These are phyloP conservation scores for Blastocystis sp. DNA, from an alignment of 352 stramenopile genomes.

Conservation along the genomic window DNA sequence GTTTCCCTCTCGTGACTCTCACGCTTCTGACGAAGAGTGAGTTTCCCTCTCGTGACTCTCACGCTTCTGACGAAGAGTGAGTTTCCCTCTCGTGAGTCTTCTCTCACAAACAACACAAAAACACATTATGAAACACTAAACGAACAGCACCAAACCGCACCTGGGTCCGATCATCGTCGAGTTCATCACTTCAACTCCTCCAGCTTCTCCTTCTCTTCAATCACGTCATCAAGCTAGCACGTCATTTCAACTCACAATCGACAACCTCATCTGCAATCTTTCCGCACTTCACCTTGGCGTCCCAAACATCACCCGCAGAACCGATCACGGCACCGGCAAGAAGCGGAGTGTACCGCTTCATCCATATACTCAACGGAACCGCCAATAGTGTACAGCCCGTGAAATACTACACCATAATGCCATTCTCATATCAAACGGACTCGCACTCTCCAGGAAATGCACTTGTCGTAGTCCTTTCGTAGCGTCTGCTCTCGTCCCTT, in stretches of 20 bases:
- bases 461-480: conserved; percentile 69
- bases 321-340: conserved; percentile 34
- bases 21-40: not conserved
- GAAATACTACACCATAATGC: conserved; percentile 34
- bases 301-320: conserved; percentile 49
- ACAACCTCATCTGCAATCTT: conserved; percentile 58
- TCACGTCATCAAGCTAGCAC: conserved; percentile 56
- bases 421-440: not conserved
- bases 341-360: conserved; percentile 48
- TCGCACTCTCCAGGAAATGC: conserved; percentile 52
- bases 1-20: not conserved
- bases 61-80: not conserved
- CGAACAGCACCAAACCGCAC: too few relatives aligned
- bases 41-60: not conserved
- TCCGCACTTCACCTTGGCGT: conserved; percentile 57
- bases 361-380: conserved; percentile 52
- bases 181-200: not conserved
- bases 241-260: not conserved
- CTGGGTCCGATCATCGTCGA: too few relatives aligned
- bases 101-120: too few relatives aligned
- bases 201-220: conserved; percentile 39
- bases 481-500: not conserved
- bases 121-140: too few relatives aligned
- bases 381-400: conserved; percentile 40
- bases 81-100: too few relatives aligned